Evolutionary conservation across 345 rosid species (phyloP).

Genomic region (Eucalyptus marginata): DNA sequence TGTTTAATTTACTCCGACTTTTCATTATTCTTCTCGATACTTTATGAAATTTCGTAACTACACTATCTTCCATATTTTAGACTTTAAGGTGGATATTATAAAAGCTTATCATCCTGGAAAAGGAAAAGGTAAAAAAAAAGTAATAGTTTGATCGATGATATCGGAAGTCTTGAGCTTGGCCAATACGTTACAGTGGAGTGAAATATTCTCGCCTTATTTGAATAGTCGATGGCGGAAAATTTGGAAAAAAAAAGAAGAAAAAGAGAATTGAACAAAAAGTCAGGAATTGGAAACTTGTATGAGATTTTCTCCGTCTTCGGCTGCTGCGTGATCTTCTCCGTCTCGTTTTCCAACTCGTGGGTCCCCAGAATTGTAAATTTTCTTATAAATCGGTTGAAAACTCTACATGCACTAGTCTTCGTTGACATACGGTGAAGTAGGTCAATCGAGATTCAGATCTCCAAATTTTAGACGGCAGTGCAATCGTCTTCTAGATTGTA

Average conservation of each 20-base stretch:
- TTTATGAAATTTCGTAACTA: neutral
- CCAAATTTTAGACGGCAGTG: neutral
- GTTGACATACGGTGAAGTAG: neutral
- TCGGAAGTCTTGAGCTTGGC: neutral
- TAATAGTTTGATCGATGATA: neutral
- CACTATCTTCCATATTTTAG: neutral
- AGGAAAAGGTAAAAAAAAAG: neutral
- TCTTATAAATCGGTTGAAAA: neutral
- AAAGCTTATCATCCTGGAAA: neutral
- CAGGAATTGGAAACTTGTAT: neutral
- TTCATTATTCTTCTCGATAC: neutral
- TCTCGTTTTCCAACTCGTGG: neutral
- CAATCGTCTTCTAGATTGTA: neutral
- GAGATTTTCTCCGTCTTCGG: neutral
- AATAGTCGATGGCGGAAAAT: neutral
- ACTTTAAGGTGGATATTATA: neutral
- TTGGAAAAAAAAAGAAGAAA: neutral
- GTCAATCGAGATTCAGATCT: neutral
- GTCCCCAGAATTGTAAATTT: neutral
- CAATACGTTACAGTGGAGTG: neutral
- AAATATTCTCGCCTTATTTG: neutral
- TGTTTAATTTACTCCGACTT: accelerated
- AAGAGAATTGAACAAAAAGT: neutral
- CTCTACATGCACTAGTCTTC: neutral
- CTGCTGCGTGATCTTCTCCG: neutral